These are phyloP conservation scores for Sabuloglossum arenarium DNA, from an alignment of 495 filamentous ascomycete species.

Conservation along the genomic window DNA sequence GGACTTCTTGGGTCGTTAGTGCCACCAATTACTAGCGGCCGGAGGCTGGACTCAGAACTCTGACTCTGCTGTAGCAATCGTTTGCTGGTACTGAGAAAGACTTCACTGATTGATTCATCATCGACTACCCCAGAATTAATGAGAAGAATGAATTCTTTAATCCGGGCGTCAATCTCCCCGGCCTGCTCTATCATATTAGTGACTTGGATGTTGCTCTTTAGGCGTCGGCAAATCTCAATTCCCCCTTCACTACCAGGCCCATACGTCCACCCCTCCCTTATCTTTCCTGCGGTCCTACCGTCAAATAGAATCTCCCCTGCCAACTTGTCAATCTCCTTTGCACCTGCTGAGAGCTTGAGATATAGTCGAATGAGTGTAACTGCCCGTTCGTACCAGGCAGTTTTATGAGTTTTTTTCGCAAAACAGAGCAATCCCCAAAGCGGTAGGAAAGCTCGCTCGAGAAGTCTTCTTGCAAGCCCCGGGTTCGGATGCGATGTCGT, in stretches of 20 bases:
- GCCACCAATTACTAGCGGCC: not conserved
- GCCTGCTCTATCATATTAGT: constrained; percentile 17
- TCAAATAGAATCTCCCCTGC: constrained; percentile 31
- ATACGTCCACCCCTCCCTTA: constrained; percentile 22
- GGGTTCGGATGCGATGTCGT: constrained; percentile 50
- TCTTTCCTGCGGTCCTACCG: constrained; percentile 15
- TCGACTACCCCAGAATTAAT: constrained; percentile 28
- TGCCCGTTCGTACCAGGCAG: constrained; percentile 15
- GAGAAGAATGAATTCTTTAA: constrained; percentile 32
- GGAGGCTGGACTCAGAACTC: not conserved
- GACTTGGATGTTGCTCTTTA: not conserved
- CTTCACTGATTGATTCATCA: constrained; percentile 34
- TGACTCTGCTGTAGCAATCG: constrained; percentile 30
- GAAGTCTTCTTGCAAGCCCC: constrained; percentile 45
- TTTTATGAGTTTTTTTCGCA: constrained; percentile 18
- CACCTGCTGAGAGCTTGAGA: constrained; percentile 25
- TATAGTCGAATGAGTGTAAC: constrained; percentile 24
- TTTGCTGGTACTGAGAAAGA: constrained; percentile 43
- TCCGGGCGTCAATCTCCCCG: constrained; percentile 26
- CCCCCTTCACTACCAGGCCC: constrained; percentile 13
- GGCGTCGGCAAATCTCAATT: constrained; percentile 19
- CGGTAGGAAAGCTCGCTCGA: constrained; percentile 40
- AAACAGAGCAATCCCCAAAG: constrained; percentile 48
- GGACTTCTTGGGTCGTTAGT: not conserved
- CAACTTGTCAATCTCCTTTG: constrained; percentile 23